A percentile compares a stretch with the other conserved stretches of the same genome.
These are phyloP conservation scores for Micractinium sp. DNA, from an alignment of 139 green algal species.

Conservation along the genomic window DNA sequence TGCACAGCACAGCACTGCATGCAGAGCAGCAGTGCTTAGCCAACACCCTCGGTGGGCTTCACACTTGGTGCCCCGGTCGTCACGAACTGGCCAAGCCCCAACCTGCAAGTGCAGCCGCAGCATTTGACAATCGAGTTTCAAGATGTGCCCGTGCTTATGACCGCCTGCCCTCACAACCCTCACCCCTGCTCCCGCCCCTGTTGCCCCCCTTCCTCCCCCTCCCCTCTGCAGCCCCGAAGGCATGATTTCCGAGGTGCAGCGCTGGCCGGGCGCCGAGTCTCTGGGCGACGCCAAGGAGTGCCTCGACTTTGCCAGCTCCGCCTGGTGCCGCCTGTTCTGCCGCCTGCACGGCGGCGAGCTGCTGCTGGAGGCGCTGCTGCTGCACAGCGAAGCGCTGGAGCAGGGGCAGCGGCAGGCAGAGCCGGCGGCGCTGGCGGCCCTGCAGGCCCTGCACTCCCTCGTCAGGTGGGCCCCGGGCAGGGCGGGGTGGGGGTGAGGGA, in stretches of 20 bases:
- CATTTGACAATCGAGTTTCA: neutral
- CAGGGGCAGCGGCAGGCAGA: slow-evolving; percentile 29
- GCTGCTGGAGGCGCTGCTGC: slow-evolving; percentile 47
- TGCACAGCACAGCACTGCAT: no score
- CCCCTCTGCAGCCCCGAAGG: slow-evolving; percentile 40
- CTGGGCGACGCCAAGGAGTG: slow-evolving; percentile 50
- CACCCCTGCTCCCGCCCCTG: neutral
- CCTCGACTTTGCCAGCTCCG: slow-evolving; percentile 45
- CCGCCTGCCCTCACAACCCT: neutral
- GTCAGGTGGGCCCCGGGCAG: slow-evolving; percentile 35
- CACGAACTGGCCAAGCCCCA: neutral
- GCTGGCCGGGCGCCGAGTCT: slow-evolving; percentile 33
- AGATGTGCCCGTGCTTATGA: neutral
- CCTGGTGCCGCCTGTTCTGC: slow-evolving; percentile 49
- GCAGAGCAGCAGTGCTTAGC: no score
- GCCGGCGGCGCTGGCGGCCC: slow-evolving; percentile 33
- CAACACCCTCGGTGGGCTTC: no score
- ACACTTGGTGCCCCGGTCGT: no score
- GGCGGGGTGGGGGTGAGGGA: neutral
- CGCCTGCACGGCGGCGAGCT: slow-evolving; percentile 46
- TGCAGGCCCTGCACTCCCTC: slow-evolving; percentile 52
- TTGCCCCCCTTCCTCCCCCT: neutral
- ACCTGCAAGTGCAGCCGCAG: neutral
- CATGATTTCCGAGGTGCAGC: slow-evolving; percentile 49
- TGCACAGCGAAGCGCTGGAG: slow-evolving; percentile 42